phyloP scores from a whole-genome alignment of 2,329 filamentous ascomycete species.

The Pseudogymnoascus verrucosus region DNA sequence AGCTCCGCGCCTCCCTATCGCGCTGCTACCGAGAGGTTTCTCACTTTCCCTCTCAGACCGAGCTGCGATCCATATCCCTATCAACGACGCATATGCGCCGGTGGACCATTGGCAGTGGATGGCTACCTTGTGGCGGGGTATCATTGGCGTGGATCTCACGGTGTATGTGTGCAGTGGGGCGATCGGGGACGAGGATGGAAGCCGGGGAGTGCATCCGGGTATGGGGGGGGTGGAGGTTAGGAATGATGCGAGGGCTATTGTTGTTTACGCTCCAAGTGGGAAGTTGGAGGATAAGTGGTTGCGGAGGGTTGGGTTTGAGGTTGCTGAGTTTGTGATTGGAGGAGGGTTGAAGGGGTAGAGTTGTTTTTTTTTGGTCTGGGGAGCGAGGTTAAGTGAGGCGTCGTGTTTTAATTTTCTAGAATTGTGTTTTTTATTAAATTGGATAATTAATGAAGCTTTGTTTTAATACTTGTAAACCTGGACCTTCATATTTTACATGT shows the following conservation, averaged over 20 bases:
- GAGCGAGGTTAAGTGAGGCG: neutral
- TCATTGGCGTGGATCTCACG: slow-evolving; percentile 72
- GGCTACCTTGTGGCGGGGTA: slow-evolving; percentile 85
- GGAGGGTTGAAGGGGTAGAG: neutral
- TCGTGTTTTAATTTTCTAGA: neutral
- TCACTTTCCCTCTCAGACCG: slow-evolving; percentile 71
- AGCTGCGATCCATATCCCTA: slow-evolving; percentile 66
- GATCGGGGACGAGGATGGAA: slow-evolving; percentile 5
- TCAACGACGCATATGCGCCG: slow-evolving; percentile 67
- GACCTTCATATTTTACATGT: neutral
- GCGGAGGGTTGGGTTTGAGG: slow-evolving; percentile 74
- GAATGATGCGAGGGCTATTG: slow-evolving; percentile 43
- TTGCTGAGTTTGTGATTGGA: slow-evolving; percentile 65
- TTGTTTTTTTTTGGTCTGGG: neutral
- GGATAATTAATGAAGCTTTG: neutral
- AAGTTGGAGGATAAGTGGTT: slow-evolving; percentile 60
- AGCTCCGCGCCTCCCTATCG: slow-evolving; percentile 49
- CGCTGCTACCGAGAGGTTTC: slow-evolving; percentile 69
- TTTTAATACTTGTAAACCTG: neutral
- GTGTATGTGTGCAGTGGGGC: slow-evolving; percentile 49
- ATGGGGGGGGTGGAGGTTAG: slow-evolving; percentile 45
- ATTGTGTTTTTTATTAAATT: neutral
- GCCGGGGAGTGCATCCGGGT: slow-evolving; percentile 20
- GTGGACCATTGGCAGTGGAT: slow-evolving; percentile 98
- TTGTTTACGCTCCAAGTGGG: slow-evolving; percentile 38